Evolutionary conservation across 257 asterid genomes (phyloP).

Genomic region (Capsicum chinense): DNA sequence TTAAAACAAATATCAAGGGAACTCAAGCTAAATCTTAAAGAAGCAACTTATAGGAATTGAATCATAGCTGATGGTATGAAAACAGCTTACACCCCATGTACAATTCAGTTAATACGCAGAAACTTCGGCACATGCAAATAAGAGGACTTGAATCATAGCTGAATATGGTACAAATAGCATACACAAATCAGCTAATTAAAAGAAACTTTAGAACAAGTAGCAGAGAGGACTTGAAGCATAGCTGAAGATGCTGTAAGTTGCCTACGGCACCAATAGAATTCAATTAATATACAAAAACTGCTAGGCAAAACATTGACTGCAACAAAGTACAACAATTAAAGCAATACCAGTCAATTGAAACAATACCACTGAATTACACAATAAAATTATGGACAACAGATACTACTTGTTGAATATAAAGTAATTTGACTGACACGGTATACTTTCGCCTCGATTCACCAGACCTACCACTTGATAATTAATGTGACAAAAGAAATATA

Average conservation of each 20-base stretch:
- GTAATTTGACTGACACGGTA: not conserved
- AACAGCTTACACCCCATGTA: not conserved
- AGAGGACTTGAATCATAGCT: not conserved
- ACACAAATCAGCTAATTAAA: not conserved
- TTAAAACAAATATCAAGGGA: not conserved
- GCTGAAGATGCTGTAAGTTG: not conserved
- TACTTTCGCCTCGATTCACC: not conserved
- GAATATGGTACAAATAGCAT: not conserved
- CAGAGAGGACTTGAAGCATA: not conserved
- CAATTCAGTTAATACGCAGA: not conserved
- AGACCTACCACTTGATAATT: not conserved
- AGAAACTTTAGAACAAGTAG: not conserved
- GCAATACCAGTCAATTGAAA: not conserved
- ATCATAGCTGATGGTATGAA: slow-evolving; percentile 14
- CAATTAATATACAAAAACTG: not conserved
- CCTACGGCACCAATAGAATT: not conserved
- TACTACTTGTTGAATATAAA: not conserved
- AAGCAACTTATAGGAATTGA: slow-evolving; percentile 5
- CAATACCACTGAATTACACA: not conserved
- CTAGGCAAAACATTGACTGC: not conserved
- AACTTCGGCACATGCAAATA: not conserved
- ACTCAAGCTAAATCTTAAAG: slow-evolving; percentile 13
- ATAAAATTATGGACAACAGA: not conserved
- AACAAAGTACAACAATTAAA: slow-evolving; percentile 14
- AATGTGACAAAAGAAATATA: not conserved